phyloP scores from a whole-genome alignment of 2,329 filamentous ascomycete species.

The Colletotrichum higginsianum region DNA sequence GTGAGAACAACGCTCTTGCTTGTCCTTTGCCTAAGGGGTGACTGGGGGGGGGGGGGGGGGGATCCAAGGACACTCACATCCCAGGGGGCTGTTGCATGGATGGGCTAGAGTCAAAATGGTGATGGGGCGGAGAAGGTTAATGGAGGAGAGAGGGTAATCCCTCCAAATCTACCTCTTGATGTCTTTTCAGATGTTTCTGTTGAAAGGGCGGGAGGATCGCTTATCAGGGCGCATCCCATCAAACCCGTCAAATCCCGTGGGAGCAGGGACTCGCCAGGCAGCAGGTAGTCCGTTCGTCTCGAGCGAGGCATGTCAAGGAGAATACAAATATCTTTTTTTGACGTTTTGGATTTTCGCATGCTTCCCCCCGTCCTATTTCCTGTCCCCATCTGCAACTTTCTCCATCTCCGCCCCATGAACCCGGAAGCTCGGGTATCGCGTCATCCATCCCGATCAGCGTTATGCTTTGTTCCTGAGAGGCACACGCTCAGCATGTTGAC shows the following conservation, averaged over 20 bases:
- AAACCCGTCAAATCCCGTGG: neutral
- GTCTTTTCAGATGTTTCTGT: slow-evolving; percentile 37
- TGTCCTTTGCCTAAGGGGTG: neutral
- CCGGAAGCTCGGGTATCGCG: slow-evolving; percentile 37
- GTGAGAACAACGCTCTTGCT: slow-evolving; percentile 14
- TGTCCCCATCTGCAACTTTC: neutral
- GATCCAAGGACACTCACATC: too few species aligned
- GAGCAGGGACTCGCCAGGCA: neutral
- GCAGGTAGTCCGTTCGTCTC: slow-evolving; percentile 34
- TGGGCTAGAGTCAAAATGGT: neutral
- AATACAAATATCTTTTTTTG: slow-evolving; percentile 20
- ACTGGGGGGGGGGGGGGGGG: too few species aligned
- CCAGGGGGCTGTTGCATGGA: too few species aligned
- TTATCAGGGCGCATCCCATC: slow-evolving; percentile 26
- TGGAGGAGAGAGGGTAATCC: neutral
- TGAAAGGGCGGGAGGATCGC: neutral
- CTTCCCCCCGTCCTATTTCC: neutral
- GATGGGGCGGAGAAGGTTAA: neutral
- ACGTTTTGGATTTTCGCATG: slow-evolving; percentile 30
- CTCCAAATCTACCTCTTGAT: slow-evolving; percentile 2
- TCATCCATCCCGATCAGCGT: slow-evolving; percentile 19
- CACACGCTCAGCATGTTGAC: neutral
- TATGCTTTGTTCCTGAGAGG: slow-evolving; percentile 1
- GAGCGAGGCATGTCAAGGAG: slow-evolving; percentile 24
- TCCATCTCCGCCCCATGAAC: slow-evolving; percentile 14